Percentiles rank a stretch among this genome's conserved stretches.
phyloP scores from a whole-genome alignment of 805 yeast species.

The Helenozyma baotianmanensis region DNA sequence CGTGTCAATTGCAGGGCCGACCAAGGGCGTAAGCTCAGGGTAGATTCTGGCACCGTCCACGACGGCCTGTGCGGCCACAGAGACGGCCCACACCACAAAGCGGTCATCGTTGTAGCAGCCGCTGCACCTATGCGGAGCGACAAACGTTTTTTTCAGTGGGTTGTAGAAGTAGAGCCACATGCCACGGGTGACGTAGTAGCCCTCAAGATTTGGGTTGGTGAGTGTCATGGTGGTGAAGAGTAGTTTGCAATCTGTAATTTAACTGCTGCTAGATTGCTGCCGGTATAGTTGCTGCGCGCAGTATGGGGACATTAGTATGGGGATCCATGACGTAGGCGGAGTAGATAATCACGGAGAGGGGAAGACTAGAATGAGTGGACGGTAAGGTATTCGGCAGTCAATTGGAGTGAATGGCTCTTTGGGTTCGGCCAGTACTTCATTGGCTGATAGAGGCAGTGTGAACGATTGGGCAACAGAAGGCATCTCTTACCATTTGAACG shows the following conservation, averaged over 20 bases:
- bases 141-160: constrained; percentile 30
- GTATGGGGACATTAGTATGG: too few relatives aligned
- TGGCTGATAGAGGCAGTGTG: too few relatives aligned
- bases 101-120: constrained; percentile 48
- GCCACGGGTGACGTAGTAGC: constrained; percentile 28
- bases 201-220: constrained; percentile 34
- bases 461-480: too few relatives aligned
- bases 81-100: constrained; percentile 65
- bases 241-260: background rate
- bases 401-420: too few relatives aligned
- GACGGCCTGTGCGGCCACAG: constrained; percentile 62
- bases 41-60: constrained; percentile 58
- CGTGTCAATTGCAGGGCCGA: constrained; percentile 48
- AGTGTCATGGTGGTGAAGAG: constrained; percentile 18
- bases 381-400: too few relatives aligned
- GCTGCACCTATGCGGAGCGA: constrained; percentile 30
- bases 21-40: constrained; percentile 48
- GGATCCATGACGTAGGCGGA: too few relatives aligned
- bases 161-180: constrained; percentile 43
- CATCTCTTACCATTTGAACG: too few relatives aligned
- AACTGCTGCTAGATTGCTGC: background rate
- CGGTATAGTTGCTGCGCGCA: too few relatives aligned
- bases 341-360: too few relatives aligned
- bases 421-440: too few relatives aligned
- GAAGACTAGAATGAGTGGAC: too few relatives aligned